Evolutionary conservation across 306 rosid species (phyloP).

Genomic region (Cucurbita maxima): DNA sequence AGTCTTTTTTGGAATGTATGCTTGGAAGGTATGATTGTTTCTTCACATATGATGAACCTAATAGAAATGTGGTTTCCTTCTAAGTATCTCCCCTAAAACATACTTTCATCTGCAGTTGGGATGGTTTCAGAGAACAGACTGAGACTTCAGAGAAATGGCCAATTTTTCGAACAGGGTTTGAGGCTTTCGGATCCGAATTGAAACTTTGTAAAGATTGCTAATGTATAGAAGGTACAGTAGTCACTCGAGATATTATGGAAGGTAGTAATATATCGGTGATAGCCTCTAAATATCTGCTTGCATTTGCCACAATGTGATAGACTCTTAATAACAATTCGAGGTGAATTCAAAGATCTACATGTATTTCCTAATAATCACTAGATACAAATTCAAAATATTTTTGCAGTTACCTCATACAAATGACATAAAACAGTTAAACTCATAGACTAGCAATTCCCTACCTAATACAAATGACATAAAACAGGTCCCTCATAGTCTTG

Average conservation of each 20-base stretch:
- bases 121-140: constrained; percentile 57
- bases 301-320: neutral
- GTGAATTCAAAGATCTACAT: no score
- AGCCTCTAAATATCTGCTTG: neutral
- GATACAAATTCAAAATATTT: no score
- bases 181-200: neutral
- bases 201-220: neutral
- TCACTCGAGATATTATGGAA: neutral
- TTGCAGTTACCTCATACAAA: neutral
- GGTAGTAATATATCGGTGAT: neutral
- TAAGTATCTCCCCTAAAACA: constrained; percentile 5
- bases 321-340: no score
- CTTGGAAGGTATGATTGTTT: constrained; percentile 63
- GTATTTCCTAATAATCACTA: no score
- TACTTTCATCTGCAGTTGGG: constrained; percentile 38
- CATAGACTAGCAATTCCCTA: no score
- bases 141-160: neutral
- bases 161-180: neutral
- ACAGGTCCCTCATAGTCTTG: neutral
- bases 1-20: constrained; percentile 85
- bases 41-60: neutral
- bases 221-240: neutral
- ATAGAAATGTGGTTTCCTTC: neutral
- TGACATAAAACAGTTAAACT: neutral
- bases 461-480: no score